Conservation (phyloP, 148 eudicot genomes). For the Dysphania ambrosioides region DNA sequence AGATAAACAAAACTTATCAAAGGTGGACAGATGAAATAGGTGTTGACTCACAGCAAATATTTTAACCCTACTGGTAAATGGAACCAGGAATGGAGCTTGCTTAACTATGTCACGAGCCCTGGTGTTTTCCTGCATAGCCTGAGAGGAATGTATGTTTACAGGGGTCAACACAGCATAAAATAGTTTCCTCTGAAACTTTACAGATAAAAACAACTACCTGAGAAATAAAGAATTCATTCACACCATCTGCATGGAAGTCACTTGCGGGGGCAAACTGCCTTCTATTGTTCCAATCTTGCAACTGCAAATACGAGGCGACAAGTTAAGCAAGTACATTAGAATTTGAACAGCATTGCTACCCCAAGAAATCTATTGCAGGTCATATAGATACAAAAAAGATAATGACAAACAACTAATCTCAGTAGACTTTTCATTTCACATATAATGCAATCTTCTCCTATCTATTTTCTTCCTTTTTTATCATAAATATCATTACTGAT, state of each 20-base stretch:
- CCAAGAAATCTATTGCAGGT: not conserved
- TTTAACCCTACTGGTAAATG: conserved; percentile 90
- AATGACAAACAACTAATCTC: not conserved
- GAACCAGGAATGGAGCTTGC: conserved; percentile 90
- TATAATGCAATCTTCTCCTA: not conserved
- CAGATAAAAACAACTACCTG: conserved; percentile 51
- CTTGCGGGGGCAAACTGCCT: conserved; percentile 77
- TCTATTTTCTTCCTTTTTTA: not conserved
- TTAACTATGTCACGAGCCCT: conserved; percentile 78
- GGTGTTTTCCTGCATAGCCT: conserved; percentile 85
- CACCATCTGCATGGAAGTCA: conserved; percentile 95
- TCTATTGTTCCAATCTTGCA: conserved; percentile 99
- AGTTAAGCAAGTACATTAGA: conserved; percentile 11
- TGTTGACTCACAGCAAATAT: conserved; percentile 73
- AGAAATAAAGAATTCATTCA: conserved; percentile 77
- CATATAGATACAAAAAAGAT: not conserved
- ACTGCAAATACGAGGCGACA: conserved; percentile 36
- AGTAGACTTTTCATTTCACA: not conserved
- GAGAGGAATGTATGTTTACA: conserved; percentile 22
- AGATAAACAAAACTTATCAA: not conserved
- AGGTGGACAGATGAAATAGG: not conserved
- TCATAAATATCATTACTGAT: not conserved
- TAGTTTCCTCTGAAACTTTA: not conserved
- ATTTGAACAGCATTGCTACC: not conserved
- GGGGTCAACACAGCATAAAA: conserved; percentile 6